Evolutionary conservation across 1,139 yeast genomes (phyloP).

Genomic region (Kluyveromyces marxianus): DNA sequence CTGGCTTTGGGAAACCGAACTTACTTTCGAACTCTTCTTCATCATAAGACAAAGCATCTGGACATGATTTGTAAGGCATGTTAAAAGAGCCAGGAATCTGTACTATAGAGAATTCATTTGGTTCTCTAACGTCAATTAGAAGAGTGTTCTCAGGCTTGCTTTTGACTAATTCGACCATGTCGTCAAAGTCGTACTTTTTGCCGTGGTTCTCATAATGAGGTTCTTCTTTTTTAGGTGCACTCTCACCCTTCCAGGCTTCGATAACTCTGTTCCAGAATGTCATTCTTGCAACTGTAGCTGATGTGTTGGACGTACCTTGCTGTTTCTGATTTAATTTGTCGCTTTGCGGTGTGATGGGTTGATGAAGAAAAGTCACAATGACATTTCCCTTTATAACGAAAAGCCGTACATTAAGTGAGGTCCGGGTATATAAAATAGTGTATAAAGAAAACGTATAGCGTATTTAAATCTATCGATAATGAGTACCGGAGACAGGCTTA

Average conservation of each 20-base stretch:
- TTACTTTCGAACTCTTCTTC: slow-evolving; percentile 68
- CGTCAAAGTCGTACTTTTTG: slow-evolving; percentile 47
- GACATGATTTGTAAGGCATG: slow-evolving; percentile 82
- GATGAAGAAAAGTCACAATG: too few relatives aligned
- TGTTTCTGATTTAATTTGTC: too few relatives aligned
- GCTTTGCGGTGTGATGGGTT: too few relatives aligned
- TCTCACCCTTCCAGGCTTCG: slow-evolving; percentile 27
- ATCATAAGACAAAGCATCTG: slow-evolving; percentile 78
- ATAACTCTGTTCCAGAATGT: slow-evolving; percentile 22
- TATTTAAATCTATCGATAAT: too few relatives aligned
- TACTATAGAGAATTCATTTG: slow-evolving; percentile 52
- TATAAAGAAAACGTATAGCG: too few relatives aligned
- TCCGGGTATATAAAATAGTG: too few relatives aligned
- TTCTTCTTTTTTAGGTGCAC: not conserved
- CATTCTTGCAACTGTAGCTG: not conserved
- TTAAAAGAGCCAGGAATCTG: slow-evolving; percentile 83
- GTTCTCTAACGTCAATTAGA: slow-evolving; percentile 87
- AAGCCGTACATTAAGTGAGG: too few relatives aligned
- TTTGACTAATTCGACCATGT: slow-evolving; percentile 42
- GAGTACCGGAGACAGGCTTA: too few relatives aligned
- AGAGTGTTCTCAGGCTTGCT: slow-evolving; percentile 40
- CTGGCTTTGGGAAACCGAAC: slow-evolving; percentile 79
- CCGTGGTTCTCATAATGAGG: not conserved
- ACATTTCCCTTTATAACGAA: too few relatives aligned
- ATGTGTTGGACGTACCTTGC: too few relatives aligned